Conservation (phyloP, 768 basidiomycete species). For the Mycena epipterygia region DNA sequence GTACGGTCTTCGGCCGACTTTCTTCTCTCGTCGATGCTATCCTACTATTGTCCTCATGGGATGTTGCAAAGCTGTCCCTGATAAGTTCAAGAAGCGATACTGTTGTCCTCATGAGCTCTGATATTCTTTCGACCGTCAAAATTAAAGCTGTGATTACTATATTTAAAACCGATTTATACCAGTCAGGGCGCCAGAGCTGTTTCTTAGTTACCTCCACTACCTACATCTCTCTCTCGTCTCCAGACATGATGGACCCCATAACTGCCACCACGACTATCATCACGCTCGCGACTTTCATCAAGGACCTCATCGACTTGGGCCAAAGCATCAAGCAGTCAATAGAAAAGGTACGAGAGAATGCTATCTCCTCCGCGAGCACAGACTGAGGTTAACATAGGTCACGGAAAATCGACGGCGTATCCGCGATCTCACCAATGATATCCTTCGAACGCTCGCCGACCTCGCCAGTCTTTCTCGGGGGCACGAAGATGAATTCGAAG, state of each 20-base stretch:
- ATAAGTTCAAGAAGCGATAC: no score
- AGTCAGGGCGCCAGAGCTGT: no score
- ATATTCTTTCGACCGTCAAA: no score
- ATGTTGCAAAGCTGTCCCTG: no score
- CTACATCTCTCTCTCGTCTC: no score
- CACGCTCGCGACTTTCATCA: conserved; percentile 22
- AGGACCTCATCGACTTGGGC: conserved; percentile 21
- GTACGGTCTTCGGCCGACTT: no score
- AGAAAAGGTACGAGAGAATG: conserved; percentile 9
- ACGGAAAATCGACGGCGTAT: conserved; percentile 20
- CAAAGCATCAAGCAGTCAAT: conserved; percentile 20
- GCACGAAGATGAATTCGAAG: background rate
- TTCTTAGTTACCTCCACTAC: no score
- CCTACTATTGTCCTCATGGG: no score
- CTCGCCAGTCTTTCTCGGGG: conserved; percentile 6
- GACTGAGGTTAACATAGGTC: conserved; percentile 6
- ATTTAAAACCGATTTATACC: no score
- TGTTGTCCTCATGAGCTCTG: no score
- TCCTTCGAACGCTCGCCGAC: background rate
- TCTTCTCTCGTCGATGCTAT: no score
- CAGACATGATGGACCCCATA: conserved; percentile 17
- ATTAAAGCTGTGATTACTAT: no score
- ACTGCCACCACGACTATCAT: conserved; percentile 15
- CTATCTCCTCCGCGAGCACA: background rate
- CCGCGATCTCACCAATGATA: conserved; percentile 17